Evolutionary conservation across 2,329 filamentous ascomycete genomes (phyloP).

Genomic region (Aspergillus ochraceus): DNA sequence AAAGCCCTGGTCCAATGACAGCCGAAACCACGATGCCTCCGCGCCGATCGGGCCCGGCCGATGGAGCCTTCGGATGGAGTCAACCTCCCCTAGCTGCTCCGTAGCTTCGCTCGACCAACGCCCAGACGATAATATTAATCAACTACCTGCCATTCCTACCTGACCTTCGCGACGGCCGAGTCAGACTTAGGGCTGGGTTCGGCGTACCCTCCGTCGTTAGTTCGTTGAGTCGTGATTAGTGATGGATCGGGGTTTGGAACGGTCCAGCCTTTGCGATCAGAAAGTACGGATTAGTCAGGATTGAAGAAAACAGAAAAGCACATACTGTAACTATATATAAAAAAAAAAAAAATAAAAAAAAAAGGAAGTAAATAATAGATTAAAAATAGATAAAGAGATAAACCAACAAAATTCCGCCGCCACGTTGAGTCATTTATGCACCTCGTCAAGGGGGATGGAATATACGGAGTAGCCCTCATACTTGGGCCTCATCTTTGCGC

Average conservation of each 20-base stretch:
- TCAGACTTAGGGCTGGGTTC: neutral
- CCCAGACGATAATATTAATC: neutral
- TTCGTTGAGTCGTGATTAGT: neutral
- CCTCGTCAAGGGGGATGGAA: neutral
- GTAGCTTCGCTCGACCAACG: neutral
- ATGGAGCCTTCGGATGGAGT: conserved; percentile 19
- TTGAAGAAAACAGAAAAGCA: too few species aligned
- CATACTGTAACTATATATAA: too few species aligned
- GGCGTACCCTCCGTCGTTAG: too few species aligned
- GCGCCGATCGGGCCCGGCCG: conserved; percentile 24
- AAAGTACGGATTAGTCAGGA: too few species aligned
- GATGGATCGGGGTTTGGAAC: neutral
- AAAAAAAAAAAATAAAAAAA: too few species aligned
- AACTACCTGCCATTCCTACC: neutral
- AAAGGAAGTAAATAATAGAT: too few species aligned
- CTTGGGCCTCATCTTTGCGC: neutral
- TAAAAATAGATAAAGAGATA: neutral
- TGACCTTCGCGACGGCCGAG: too few species aligned
- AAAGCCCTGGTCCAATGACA: conserved; percentile 8
- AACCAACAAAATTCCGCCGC: neutral
- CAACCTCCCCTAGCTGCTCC: conserved; percentile 4
- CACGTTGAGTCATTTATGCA: neutral
- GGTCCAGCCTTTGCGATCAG: neutral
- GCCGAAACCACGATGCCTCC: conserved; percentile 5
- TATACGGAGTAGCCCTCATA: neutral